phyloP scores from a whole-genome alignment of 2,329 filamentous ascomycete species.

The Penicillium psychrosexuale region DNA sequence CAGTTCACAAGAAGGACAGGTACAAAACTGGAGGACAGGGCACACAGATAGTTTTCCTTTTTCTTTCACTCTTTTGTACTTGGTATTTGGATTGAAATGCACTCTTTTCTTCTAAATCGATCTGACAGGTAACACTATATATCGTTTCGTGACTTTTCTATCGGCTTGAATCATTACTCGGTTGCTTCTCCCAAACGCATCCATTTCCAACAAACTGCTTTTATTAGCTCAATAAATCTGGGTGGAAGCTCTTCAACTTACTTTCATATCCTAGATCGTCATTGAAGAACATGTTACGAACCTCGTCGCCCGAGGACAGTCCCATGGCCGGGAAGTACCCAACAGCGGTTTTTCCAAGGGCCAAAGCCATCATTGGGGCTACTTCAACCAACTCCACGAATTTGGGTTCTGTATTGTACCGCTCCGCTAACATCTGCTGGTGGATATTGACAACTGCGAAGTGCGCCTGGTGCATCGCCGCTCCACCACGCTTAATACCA shows the following conservation, averaged over 20 bases:
- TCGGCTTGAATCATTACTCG: not conserved
- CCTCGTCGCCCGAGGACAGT: not conserved
- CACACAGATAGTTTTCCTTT: too few species aligned
- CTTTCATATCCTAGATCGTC: conserved; percentile 6
- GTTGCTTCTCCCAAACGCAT: conserved; percentile 8
- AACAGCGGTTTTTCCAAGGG: conserved; percentile 4
- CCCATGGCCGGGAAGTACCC: conserved; percentile 4
- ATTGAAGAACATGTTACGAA: conserved; percentile 9
- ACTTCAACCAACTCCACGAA: conserved; percentile 2
- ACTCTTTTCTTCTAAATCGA: too few species aligned
- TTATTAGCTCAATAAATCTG: not conserved
- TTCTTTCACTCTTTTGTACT: too few species aligned
- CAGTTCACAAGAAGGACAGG: too few species aligned
- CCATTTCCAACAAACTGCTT: conserved; percentile 7
- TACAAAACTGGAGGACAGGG: too few species aligned
- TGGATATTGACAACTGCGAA: conserved; percentile 4
- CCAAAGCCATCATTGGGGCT: conserved; percentile 7
- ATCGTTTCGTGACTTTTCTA: not conserved
- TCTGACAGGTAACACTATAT: too few species aligned
- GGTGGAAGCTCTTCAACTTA: not conserved
- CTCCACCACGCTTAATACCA: conserved; percentile 6
- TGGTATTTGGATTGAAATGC: too few species aligned
- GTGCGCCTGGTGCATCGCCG: conserved; percentile 6
- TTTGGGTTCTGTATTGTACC: not conserved
- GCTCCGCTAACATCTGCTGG: conserved; percentile 1